These are phyloP conservation scores for Malassezia cuniculi DNA, from an alignment of 1,284 basidiomycete genomes.

Conservation along the genomic window DNA sequence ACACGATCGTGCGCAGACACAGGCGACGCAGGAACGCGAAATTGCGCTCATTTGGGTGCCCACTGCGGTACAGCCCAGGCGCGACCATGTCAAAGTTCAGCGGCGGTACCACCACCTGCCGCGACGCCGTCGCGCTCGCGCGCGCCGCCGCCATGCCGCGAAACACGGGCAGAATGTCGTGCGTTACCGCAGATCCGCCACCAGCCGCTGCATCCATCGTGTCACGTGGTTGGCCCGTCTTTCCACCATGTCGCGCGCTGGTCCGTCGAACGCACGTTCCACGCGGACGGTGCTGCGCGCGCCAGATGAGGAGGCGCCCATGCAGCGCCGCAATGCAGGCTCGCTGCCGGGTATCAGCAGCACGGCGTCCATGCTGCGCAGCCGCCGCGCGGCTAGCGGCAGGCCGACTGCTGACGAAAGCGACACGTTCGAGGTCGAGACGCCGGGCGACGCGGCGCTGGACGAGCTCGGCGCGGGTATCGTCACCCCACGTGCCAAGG, in stretches of 20 bases:
- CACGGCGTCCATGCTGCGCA: constrained; percentile 35
- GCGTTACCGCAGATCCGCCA: too few species aligned
- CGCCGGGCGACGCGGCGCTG: constrained; percentile 25
- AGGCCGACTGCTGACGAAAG: constrained; percentile 15
- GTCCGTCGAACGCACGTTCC: background rate
- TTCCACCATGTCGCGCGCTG: too few species aligned
- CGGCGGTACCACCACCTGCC: constrained; percentile 33
- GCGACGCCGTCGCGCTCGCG: constrained; percentile 8
- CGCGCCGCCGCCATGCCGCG: constrained; percentile 1
- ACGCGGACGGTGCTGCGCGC: constrained; percentile 1
- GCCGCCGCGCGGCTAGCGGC: constrained; percentile 18
- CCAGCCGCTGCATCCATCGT: background rate
- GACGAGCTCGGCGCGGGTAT: constrained; percentile 24
- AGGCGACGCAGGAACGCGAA: constrained; percentile 36
- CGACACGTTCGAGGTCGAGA: constrained; percentile 33
- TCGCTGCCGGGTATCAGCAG: constrained; percentile 38
- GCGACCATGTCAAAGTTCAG: constrained; percentile 43
- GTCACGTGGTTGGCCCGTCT: background rate
- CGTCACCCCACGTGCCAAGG: constrained; percentile 22
- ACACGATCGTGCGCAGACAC: constrained; percentile 34
- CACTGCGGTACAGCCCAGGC: constrained; percentile 36
- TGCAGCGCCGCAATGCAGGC: background rate
- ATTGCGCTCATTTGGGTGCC: constrained; percentile 44
- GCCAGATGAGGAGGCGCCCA: constrained; percentile 1
- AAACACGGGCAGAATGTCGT: background rate